Percentiles rank a stretch among this genome's conserved stretches.
These are phyloP conservation scores for Alternaria triticimaculans DNA, from an alignment of 2,329 filamentous ascomycete species.

Conservation along the genomic window DNA sequence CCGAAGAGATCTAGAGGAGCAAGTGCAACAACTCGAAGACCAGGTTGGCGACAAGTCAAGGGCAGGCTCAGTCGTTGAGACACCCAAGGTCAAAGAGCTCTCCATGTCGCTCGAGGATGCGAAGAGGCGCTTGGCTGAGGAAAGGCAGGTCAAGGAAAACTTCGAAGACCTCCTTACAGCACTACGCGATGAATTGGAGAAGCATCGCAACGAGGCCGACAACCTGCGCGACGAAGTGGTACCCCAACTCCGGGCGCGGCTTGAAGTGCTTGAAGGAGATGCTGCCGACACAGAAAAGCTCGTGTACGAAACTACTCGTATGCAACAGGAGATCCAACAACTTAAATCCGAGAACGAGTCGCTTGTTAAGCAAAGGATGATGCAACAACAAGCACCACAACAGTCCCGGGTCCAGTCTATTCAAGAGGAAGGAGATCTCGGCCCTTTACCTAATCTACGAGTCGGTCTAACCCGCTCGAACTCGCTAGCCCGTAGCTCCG, in stretches of 20 bases:
- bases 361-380: constrained; percentile 56
- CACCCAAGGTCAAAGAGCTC: constrained; percentile 73
- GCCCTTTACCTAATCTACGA: constrained; percentile 37
- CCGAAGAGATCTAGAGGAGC: constrained; percentile 78
- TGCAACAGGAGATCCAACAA: constrained; percentile 75
- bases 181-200: constrained; percentile 81
- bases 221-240: constrained; percentile 89
- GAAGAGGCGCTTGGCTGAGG: constrained; percentile 80
- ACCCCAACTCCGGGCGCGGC: constrained; percentile 75
- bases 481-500: constrained; percentile 66
- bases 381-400: constrained; percentile 57
- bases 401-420: constrained; percentile 65
- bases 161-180: constrained; percentile 90
- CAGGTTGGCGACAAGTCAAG: constrained; percentile 61
- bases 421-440: constrained; percentile 62
- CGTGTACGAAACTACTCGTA: constrained; percentile 79
- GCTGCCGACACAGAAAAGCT: constrained; percentile 74
- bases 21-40: constrained; percentile 82
- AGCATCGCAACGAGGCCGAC: constrained; percentile 85
- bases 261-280: constrained; percentile 80
- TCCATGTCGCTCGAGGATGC: constrained; percentile 83
- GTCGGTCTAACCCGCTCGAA: constrained; percentile 69
- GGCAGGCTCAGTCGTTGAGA: constrained; percentile 31
- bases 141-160: constrained; percentile 86
- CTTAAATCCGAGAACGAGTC: constrained; percentile 72